These are phyloP conservation scores for Pseudopediastrum boryanum DNA, from an alignment of 139 green algal genomes.

Conservation along the genomic window DNA sequence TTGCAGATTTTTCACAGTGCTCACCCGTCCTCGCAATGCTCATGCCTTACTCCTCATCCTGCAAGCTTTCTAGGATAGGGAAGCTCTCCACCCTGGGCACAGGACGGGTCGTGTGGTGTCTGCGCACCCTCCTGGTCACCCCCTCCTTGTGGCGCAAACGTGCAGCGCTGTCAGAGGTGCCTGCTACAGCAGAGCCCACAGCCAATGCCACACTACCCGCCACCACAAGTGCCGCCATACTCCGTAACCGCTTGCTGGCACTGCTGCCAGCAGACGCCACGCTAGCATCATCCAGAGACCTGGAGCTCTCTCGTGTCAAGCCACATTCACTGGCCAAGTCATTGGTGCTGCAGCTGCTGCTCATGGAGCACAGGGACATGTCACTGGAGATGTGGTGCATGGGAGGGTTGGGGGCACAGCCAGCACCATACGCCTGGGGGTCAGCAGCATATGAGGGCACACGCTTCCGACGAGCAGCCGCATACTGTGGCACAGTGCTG, in stretches of 20 bases:
- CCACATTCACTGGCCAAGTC: background rate
- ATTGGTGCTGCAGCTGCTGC: slow-evolving; percentile 20
- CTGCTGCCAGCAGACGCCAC: slow-evolving; percentile 1
- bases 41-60: too few species aligned
- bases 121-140: too few species aligned
- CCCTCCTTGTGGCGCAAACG: too few species aligned
- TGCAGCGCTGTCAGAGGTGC: too few species aligned
- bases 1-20: too few species aligned
- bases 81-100: too few species aligned
- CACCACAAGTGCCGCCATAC: slow-evolving; percentile 45
- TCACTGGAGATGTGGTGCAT: background rate
- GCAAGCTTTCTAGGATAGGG: too few species aligned
- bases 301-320: background rate
- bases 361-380: slow-evolving; percentile 9
- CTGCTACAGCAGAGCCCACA: too few species aligned
- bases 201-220: slow-evolving; percentile 47
- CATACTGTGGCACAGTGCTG: slow-evolving; percentile 64
- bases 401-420: slow-evolving; percentile 40
- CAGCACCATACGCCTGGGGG: slow-evolving; percentile 43
- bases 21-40: too few species aligned
- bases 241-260: slow-evolving; percentile 13
- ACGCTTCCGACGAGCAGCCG: slow-evolving; percentile 58
- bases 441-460: slow-evolving; percentile 9
- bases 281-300: slow-evolving; percentile 8
- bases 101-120: too few species aligned